Conservation (phyloP, 108 stramenopile genomes). For the Chaetoceros tenuissimus region DNA sequence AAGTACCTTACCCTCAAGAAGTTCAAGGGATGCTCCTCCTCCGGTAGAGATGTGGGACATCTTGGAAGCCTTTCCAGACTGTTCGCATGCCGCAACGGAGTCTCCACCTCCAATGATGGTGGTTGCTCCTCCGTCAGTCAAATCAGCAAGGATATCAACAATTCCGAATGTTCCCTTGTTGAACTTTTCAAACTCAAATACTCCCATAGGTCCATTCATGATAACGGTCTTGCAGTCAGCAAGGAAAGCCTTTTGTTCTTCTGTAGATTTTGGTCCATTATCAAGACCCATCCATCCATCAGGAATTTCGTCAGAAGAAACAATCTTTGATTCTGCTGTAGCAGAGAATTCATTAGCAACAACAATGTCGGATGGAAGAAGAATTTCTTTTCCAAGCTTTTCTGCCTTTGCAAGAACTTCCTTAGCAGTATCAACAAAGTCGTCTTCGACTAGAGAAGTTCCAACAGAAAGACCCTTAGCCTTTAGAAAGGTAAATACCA, state of each 20-base stretch:
- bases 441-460: constrained; percentile 79
- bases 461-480: constrained; percentile 75
- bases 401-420: constrained; percentile 55
- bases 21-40: constrained; percentile 92
- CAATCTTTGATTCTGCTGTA: constrained; percentile 66
- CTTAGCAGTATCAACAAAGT: constrained; percentile 87
- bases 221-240: constrained; percentile 63
- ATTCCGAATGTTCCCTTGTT: constrained; percentile 80
- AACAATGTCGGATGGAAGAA: constrained; percentile 90
- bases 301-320: constrained; percentile 50
- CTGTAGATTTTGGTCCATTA: constrained; percentile 82
- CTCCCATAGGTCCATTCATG: constrained; percentile 97
- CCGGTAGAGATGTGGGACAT: constrained; percentile 91
- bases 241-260: constrained; percentile 51
- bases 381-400: constrained; percentile 48
- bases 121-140: constrained; percentile 71
- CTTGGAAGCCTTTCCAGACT: constrained; percentile 63
- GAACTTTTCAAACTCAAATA: constrained; percentile 90
- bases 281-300: constrained; percentile 98
- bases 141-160: constrained; percentile 77
- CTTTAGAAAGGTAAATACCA: constrained; percentile 97
- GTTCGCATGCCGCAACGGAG: constrained; percentile 84
- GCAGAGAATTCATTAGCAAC: constrained; percentile 62
- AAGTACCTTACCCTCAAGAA: constrained; percentile 86
- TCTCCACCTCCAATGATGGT: constrained; percentile 97